Evolutionary conservation across 805 yeast genomes (phyloP).

Genomic region (Metschnikowia borealis): DNA sequence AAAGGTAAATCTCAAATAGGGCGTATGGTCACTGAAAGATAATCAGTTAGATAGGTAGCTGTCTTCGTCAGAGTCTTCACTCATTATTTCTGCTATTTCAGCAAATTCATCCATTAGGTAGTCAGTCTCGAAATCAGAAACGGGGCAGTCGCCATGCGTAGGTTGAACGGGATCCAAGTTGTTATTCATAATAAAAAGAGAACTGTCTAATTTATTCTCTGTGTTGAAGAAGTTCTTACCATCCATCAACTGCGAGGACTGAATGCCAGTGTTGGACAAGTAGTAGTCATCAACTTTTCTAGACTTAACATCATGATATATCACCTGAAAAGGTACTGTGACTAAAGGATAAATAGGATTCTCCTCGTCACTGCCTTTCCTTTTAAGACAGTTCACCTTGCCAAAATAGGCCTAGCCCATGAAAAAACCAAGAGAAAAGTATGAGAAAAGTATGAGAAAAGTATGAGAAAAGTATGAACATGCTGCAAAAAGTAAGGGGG

Average conservation of each 20-base stretch:
- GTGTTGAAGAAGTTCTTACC: constrained; percentile 20
- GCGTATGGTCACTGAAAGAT: no score
- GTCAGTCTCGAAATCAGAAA: constrained; percentile 35
- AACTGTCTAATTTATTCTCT: constrained; percentile 24
- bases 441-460: not conserved
- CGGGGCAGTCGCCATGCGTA: constrained; percentile 9
- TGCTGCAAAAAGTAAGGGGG: no score
- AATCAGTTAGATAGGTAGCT: constrained; percentile 17
- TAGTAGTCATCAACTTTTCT: constrained; percentile 34
- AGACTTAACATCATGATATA: constrained; percentile 11
- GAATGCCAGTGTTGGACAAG: constrained; percentile 38
- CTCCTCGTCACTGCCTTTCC: no score
- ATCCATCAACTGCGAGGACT: constrained; percentile 29
- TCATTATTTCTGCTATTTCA: constrained; percentile 41
- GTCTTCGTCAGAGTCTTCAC: constrained; percentile 37
- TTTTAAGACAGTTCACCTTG: no score
- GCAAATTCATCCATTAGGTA: constrained; percentile 33
- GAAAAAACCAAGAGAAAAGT: not conserved
- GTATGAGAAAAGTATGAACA: not conserved
- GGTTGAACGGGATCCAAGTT: constrained; percentile 8
- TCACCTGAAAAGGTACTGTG: no score
- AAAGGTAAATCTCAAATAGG: no score
- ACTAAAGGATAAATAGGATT: no score
- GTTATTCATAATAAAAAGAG: constrained; percentile 21
- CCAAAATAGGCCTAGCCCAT: not conserved